Evolutionary conservation across 2,329 filamentous ascomycete species (phyloP).

Genomic region (Aspergillus clavatus): DNA sequence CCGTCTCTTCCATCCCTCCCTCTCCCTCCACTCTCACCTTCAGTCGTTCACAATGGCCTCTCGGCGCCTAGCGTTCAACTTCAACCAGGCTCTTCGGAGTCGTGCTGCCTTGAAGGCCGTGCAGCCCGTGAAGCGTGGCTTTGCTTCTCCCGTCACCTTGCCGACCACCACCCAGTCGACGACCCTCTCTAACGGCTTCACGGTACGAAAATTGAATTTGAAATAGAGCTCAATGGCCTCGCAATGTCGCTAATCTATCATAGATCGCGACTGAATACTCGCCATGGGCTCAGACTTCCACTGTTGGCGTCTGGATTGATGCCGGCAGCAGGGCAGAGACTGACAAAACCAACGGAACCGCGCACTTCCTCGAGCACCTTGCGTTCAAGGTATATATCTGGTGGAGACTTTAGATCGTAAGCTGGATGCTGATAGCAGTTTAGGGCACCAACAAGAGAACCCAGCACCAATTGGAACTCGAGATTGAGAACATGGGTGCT

Average conservation of each 20-base stretch:
- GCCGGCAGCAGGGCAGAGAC: conserved; percentile 97
- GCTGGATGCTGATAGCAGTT: conserved; percentile 11
- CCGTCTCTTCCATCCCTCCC: conserved; percentile 39
- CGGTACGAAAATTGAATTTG: conserved; percentile 53
- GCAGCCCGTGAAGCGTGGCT: conserved; percentile 73
- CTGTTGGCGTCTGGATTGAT: conserved; percentile 98
- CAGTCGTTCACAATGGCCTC: conserved; percentile 70
- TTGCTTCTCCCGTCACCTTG: conserved; percentile 74
- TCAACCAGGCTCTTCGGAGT: conserved; percentile 83
- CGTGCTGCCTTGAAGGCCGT: conserved; percentile 77
- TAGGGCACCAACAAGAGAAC: conserved; percentile 87
- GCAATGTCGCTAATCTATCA: conserved; percentile 26
- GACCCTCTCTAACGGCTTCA: conserved; percentile 95
- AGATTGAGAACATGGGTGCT: conserved; percentile 99
- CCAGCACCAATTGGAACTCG: conserved; percentile 95
- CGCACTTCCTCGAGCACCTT: conserved; percentile 98
- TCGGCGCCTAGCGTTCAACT: conserved; percentile 91
- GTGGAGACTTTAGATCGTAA: neutral
- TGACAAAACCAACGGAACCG: conserved; percentile 96
- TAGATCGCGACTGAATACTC: conserved; percentile 98
- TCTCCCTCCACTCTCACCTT: conserved; percentile 46
- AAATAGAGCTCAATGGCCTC: conserved; percentile 16
- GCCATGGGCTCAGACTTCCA: conserved; percentile 96
- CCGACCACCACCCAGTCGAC: conserved; percentile 88
- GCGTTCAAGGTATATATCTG: conserved; percentile 83